phyloP scores from a whole-genome alignment of 1,139 yeast genomes.

The Suhomyces choctaworum region DNA sequence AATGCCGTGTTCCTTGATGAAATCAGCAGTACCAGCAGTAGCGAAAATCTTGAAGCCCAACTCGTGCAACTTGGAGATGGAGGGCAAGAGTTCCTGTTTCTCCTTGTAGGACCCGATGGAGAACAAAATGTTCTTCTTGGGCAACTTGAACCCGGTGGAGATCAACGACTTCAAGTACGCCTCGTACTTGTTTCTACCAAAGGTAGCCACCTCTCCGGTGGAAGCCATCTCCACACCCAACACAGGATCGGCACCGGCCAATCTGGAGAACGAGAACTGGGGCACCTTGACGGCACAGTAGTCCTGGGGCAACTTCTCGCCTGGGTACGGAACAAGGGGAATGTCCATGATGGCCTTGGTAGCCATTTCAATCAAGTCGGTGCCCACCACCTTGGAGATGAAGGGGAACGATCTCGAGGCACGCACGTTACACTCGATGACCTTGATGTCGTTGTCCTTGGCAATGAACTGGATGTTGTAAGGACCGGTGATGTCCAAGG shows the following conservation, averaged over 20 bases:
- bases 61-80: conserved; percentile 76
- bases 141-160: conserved; percentile 93
- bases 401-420: conserved; percentile 99
- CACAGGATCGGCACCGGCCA: conserved; percentile 98
- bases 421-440: conserved; percentile 97
- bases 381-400: conserved; percentile 96
- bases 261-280: conserved; percentile 95
- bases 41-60: conserved; percentile 92
- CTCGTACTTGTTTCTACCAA: conserved; percentile 94
- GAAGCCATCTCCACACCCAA: conserved; percentile 99
- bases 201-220: conserved; percentile 98
- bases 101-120: conserved; percentile 98
- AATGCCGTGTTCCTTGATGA: conserved; percentile 88
- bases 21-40: conserved; percentile 99
- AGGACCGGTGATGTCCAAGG: conserved; percentile 97
- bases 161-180: conserved; percentile 93
- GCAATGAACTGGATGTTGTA: conserved; percentile 96
- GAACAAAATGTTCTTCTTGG: conserved; percentile 90
- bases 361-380: conserved; percentile 95
- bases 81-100: conserved; percentile 88
- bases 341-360: conserved; percentile 93
- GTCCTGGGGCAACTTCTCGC: conserved; percentile 82
- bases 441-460: conserved; percentile 90
- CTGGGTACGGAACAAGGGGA: conserved; percentile 87
- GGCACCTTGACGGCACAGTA: conserved; percentile 98